Conservation (phyloP, 1,139 yeast genomes). For the Martiniozyma asiatica region DNA sequence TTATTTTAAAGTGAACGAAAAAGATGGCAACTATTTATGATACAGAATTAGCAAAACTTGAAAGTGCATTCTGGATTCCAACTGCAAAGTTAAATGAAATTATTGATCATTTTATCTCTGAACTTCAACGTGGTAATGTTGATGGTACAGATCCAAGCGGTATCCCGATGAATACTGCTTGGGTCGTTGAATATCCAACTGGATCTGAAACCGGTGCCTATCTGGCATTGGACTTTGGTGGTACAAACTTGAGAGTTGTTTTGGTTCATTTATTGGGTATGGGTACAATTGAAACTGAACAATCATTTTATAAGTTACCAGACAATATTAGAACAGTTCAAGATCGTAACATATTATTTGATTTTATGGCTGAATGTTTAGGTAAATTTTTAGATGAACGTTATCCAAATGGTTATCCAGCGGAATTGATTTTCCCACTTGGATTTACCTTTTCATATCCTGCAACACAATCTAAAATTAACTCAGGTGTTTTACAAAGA, state of each 20-base stretch:
- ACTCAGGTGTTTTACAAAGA: conserved; percentile 81
- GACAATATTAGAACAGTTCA: conserved; percentile 64
- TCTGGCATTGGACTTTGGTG: conserved; percentile 93
- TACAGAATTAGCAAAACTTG: conserved; percentile 10
- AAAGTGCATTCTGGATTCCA: conserved; percentile 16
- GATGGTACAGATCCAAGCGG: conserved; percentile 22
- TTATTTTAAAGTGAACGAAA: no score
- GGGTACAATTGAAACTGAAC: conserved; percentile 71
- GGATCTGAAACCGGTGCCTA: conserved; percentile 87
- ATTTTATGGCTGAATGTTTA: conserved; percentile 78
- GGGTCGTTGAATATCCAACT: conserved; percentile 83
- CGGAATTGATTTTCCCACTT: conserved; percentile 44
- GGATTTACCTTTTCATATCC: conserved; percentile 98
- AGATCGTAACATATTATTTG: conserved; percentile 66
- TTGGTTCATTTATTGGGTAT: conserved; percentile 74
- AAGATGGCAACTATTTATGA: no score
- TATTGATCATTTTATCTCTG: conserved; percentile 19
- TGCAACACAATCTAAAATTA: conserved; percentile 73
- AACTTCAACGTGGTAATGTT: conserved; percentile 19
- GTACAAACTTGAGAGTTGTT: conserved; percentile 90
- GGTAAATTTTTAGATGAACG: conserved; percentile 48
- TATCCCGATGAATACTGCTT: conserved; percentile 22
- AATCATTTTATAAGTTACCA: conserved; percentile 75
- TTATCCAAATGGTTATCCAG: conserved; percentile 50
- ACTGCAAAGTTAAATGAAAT: conserved; percentile 15